Evolutionary conservation across 345 rosid genomes (phyloP).

Genomic region (Arabis alpina): DNA sequence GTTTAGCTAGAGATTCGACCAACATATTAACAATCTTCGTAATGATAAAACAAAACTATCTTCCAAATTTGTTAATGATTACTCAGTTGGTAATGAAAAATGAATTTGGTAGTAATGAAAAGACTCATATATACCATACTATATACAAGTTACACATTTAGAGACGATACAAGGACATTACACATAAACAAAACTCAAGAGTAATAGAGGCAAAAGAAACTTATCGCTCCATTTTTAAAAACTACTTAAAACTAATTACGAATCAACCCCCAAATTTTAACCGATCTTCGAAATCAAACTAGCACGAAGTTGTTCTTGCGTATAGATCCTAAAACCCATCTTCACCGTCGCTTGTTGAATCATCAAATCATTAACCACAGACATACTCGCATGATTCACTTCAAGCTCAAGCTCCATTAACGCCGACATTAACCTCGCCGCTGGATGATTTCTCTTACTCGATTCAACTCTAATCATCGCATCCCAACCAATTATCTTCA

Average conservation of each 20-base stretch:
- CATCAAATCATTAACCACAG: conserved; percentile 95
- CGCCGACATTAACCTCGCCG: conserved; percentile 91
- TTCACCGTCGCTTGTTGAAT: conserved; percentile 97
- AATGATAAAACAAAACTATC: too few relatives aligned
- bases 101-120: conserved; percentile 5
- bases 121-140: conserved; percentile 18
- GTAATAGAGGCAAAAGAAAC: conserved; percentile 10
- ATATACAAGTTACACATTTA: conserved; percentile 25
- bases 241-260: conserved; percentile 26
- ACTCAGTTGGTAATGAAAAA: too few relatives aligned
- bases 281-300: conserved; percentile 71
- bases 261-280: conserved; percentile 35
- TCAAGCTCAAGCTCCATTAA: conserved; percentile 88
- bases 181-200: not conserved
- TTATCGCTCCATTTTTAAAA: conserved; percentile 25
- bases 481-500: conserved; percentile 87
- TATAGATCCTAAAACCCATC: conserved; percentile 81
- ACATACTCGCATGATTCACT: conserved; percentile 91
- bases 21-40: too few relatives aligned
- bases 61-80: too few relatives aligned
- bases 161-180: conserved; percentile 11
- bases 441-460: conserved; percentile 85
- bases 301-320: conserved; percentile 80
- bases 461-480: conserved; percentile 91
- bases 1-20: too few relatives aligned